A percentile compares a stretch with the other conserved stretches of the same genome.
Evolutionary conservation across 208 protist species (phyloP).

Genomic region (Naegleria gruberi): DNA sequence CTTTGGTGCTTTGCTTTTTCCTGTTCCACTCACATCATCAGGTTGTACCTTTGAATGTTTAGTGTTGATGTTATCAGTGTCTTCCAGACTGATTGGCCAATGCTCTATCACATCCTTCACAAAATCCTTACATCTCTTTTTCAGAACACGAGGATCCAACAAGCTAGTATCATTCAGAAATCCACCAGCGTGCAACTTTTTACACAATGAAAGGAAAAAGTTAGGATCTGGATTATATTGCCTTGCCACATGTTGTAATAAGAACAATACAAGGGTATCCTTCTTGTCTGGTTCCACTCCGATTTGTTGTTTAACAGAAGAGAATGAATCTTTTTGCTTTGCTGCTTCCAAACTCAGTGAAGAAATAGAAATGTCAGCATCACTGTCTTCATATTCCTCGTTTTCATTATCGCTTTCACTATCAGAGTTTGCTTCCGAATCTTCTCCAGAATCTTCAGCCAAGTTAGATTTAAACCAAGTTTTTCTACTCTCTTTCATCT

Average conservation of each 20-base stretch:
- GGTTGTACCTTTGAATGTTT: background rate
- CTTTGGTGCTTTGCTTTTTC: background rate
- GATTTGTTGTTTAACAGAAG: background rate
- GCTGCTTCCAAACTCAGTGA: background rate
- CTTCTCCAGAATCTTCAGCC: background rate
- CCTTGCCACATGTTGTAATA: conserved; percentile 1
- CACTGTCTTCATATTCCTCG: background rate
- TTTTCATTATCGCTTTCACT: background rate
- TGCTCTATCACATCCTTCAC: background rate
- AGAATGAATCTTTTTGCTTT: background rate
- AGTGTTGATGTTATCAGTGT: background rate
- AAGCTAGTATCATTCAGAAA: background rate
- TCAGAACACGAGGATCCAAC: background rate
- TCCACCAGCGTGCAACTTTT: background rate
- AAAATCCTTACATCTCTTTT: background rate
- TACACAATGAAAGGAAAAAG: background rate
- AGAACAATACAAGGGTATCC: background rate
- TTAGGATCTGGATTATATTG: conserved; percentile 5
- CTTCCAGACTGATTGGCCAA: background rate
- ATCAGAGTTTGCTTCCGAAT: background rate
- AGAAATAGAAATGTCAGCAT: background rate
- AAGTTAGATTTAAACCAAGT: background rate
- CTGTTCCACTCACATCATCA: background rate
- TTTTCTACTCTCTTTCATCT: background rate
- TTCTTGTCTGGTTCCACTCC: background rate